Evolutionary conservation across 768 basidiomycete species (phyloP).

Genomic region (Gloeostereum incarnatum): DNA sequence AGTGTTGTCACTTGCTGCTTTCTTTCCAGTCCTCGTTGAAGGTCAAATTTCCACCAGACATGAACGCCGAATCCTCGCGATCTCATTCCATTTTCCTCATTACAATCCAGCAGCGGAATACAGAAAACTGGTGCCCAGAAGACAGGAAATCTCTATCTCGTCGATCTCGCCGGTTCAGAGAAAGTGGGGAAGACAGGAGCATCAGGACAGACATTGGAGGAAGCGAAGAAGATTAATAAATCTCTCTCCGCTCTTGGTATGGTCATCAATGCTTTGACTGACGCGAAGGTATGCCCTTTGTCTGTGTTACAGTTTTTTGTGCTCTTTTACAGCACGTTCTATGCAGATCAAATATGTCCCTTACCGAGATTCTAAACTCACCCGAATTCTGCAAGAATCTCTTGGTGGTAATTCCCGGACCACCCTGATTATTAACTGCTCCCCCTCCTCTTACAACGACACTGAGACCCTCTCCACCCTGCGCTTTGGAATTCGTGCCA

Average conservation of each 20-base stretch:
- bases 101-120: slow-evolving; percentile 94
- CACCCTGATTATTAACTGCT: slow-evolving; percentile 99
- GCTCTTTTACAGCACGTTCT: slow-evolving; percentile 1
- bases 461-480: slow-evolving; percentile 92
- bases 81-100: slow-evolving; percentile 99
- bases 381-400: slow-evolving; percentile 97
- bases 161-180: slow-evolving; percentile 97
- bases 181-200: slow-evolving; percentile 99
- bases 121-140: slow-evolving; percentile 93
- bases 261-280: slow-evolving; percentile 98
- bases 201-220: slow-evolving; percentile 96
- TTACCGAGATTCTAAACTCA: slow-evolving; percentile 98
- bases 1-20: slow-evolving; percentile 20
- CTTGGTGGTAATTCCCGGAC: slow-evolving; percentile 91
- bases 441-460: slow-evolving; percentile 96
- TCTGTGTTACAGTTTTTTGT: slow-evolving; percentile 2
- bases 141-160: slow-evolving; percentile 93
- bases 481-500: slow-evolving; percentile 99
- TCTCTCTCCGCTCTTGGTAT: slow-evolving; percentile 94
- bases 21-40: not conserved
- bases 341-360: slow-evolving; percentile 89
- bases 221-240: slow-evolving; percentile 99
- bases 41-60: slow-evolving; percentile 46
- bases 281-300: slow-evolving; percentile 64
- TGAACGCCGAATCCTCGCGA: slow-evolving; percentile 99